A percentile compares a stretch with the other conserved stretches of the same genome.
Conservation (phyloP, 2,329 filamentous ascomycete genomes). For the Elsinoe fawcettii region DNA sequence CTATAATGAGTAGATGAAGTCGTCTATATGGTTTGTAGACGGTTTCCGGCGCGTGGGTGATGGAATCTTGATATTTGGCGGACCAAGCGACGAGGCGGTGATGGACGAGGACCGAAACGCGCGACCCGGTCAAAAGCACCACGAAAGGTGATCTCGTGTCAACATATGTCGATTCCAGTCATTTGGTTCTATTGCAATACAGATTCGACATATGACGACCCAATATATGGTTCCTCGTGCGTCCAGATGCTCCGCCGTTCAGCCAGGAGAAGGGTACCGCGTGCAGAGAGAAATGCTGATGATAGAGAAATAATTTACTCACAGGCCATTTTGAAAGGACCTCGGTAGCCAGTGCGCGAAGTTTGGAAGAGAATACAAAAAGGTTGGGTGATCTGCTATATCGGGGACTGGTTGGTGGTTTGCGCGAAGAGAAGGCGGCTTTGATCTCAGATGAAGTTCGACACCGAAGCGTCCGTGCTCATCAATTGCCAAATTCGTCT, state of each 20-base stretch:
- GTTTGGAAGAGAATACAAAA: not conserved
- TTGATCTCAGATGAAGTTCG: slow-evolving; percentile 1
- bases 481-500: slow-evolving; percentile 1
- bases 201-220: not conserved
- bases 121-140: not conserved
- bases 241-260: slow-evolving; percentile 1
- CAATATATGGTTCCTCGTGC: not conserved
- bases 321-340: slow-evolving; percentile 49
- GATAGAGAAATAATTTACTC: slow-evolving; percentile 37
- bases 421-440: slow-evolving; percentile 12
- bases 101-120: not conserved
- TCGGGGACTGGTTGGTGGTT: not conserved
- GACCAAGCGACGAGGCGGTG: not conserved
- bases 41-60: not conserved
- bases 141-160: not conserved
- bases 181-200: not conserved
- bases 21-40: not conserved
- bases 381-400: not conserved
- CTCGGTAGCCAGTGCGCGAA: slow-evolving; percentile 12
- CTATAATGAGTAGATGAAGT: not conserved
- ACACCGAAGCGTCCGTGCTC: not conserved
- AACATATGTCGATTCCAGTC: not conserved
- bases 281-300: not conserved
- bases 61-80: slow-evolving; percentile 5
- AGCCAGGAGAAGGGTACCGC: not conserved